phyloP scores from a whole-genome alignment of 352 stramenopile genomes.

The Phytophthora chlamydospora region DNA sequence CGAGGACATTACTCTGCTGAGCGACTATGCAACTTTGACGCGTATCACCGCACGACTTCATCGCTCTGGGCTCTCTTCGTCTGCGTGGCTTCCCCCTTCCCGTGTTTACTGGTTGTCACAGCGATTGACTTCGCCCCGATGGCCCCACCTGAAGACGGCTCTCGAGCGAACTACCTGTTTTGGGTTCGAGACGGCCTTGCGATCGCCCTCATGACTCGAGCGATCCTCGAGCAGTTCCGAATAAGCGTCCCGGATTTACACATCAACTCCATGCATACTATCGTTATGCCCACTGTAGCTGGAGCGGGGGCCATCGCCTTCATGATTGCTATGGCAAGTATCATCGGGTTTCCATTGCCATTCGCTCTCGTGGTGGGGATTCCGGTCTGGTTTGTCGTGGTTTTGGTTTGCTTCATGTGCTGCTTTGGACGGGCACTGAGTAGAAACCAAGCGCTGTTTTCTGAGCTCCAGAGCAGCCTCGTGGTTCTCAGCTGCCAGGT shows the following conservation, averaged over 20 bases:
- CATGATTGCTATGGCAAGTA: conserved; percentile 22
- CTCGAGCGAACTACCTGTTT: conserved; percentile 41
- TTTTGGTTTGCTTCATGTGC: conserved; percentile 23
- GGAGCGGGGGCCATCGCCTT: conserved; percentile 11
- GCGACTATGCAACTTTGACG: conserved; percentile 14
- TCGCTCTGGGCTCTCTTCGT: conserved; percentile 4
- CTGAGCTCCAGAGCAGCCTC: conserved; percentile 21
- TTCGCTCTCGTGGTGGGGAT: conserved; percentile 40
- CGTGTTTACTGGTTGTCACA: conserved; percentile 32
- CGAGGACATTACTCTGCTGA: conserved; percentile 45
- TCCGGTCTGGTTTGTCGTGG: conserved; percentile 22
- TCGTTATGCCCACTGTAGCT: conserved; percentile 9
- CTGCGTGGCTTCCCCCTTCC: conserved; percentile 29
- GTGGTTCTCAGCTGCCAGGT: conserved; percentile 38
- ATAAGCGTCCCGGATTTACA: neutral
- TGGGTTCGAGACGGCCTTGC: conserved; percentile 34
- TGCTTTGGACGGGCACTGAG: conserved; percentile 28
- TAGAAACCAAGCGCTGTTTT: conserved; percentile 4
- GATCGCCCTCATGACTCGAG: conserved; percentile 34
- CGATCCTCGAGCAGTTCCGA: conserved; percentile 31
- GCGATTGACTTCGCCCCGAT: conserved; percentile 33
- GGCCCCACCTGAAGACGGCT: conserved; percentile 16
- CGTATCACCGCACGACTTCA: conserved; percentile 9
- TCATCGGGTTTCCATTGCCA: conserved; percentile 49
- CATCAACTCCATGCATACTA: conserved; percentile 8